phyloP scores from a whole-genome alignment of 202 grass and related monocot genomes.

The Saccharum hybrid region DNA sequence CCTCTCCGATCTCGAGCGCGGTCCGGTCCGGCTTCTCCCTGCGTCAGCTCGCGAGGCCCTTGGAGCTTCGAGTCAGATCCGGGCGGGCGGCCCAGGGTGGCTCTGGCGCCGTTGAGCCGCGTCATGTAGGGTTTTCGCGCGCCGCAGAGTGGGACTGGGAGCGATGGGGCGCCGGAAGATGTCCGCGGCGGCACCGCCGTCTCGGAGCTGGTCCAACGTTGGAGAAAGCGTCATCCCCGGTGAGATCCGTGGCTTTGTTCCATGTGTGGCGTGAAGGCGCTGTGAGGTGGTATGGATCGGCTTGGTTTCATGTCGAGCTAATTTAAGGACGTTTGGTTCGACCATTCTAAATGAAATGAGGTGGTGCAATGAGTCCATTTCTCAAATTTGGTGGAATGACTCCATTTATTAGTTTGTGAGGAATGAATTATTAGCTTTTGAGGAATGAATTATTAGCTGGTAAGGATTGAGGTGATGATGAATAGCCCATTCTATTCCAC shows the following conservation, averaged over 20 bases:
- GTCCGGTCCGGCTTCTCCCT: background rate
- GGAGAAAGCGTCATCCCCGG: too few species aligned
- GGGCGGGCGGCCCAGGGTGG: too few species aligned
- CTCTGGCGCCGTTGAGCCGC: too few species aligned
- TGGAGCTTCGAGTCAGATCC: too few species aligned
- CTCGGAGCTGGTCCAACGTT: too few species aligned
- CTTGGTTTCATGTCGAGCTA: background rate
- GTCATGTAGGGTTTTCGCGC: too few species aligned
- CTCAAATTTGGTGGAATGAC: background rate
- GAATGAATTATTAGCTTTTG: too few species aligned
- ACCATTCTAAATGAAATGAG: background rate
- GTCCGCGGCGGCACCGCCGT: too few species aligned
- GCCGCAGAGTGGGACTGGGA: too few species aligned
- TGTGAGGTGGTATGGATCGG: slow-evolving; percentile 19
- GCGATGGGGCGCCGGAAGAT: too few species aligned
- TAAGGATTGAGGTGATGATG: background rate
- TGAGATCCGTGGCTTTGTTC: background rate
- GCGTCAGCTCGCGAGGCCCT: background rate
- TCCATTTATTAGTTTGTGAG: background rate
- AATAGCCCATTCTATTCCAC: background rate
- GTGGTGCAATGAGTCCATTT: too few species aligned
- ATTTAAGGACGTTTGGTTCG: background rate
- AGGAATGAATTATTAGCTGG: too few species aligned
- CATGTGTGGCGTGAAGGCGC: background rate
- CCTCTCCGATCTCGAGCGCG: background rate